Conservation (phyloP, 2,329 filamentous ascomycete genomes). For the Sordariomycetes sp. region DNA sequence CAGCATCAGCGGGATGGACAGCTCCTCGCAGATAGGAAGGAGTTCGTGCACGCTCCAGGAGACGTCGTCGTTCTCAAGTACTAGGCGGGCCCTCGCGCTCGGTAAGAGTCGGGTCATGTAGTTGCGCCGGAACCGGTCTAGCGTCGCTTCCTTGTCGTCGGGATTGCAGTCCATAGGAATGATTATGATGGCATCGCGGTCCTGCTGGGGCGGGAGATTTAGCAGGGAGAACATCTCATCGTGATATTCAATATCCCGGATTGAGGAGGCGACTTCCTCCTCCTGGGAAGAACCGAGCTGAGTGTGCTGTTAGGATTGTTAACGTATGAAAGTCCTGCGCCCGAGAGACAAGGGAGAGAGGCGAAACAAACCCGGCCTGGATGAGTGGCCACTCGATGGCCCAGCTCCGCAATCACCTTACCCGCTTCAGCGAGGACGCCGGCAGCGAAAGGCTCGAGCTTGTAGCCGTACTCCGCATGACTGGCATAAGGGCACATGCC, state of each 20-base stretch:
- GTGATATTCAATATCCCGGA: conserved; percentile 81
- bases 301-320: conserved; percentile 30
- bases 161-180: conserved; percentile 91
- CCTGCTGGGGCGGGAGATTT: conserved; percentile 62
- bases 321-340: no score
- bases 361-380: conserved; percentile 63
- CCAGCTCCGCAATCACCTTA: conserved; percentile 62
- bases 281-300: conserved; percentile 76
- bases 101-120: conserved; percentile 52
- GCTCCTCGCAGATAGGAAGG: conserved; percentile 78
- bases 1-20: conserved; percentile 83
- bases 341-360: no score
- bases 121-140: conserved; percentile 68
- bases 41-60: conserved; percentile 84
- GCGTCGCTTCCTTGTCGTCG: conserved; percentile 71
- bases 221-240: conserved; percentile 73
- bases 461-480: conserved; percentile 78
- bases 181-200: conserved; percentile 88
- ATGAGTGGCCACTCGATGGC: conserved; percentile 81
- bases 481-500: conserved; percentile 98
- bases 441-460: conserved; percentile 70
- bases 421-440: conserved; percentile 69
- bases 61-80: conserved; percentile 92
- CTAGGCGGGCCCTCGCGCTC: conserved; percentile 67
- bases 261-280: conserved; percentile 63